Conservation (phyloP, 1,139 yeast species). For the Yamadazyma dushanensis region DNA sequence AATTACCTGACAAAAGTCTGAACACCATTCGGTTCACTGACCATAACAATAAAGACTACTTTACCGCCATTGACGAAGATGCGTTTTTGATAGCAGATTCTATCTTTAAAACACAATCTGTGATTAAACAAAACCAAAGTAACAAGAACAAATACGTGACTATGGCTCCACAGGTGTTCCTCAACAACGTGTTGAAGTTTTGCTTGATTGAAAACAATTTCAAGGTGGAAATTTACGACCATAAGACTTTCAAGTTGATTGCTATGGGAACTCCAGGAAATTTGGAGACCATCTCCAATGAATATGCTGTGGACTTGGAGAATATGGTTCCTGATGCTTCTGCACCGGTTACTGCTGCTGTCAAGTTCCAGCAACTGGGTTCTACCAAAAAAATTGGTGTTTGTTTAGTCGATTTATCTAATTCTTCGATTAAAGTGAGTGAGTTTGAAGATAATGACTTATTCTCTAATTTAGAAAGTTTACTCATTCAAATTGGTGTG, state of each 20-base stretch:
- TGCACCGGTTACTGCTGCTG: constrained; percentile 73
- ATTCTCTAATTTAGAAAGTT: constrained; percentile 80
- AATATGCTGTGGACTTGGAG: constrained; percentile 60
- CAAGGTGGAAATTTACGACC: constrained; percentile 74
- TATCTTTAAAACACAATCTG: constrained; percentile 80
- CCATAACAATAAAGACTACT: constrained; percentile 68
- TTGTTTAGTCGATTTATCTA: constrained; percentile 75
- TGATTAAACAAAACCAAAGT: constrained; percentile 55
- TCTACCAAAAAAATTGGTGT: constrained; percentile 62
- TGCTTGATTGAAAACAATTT: constrained; percentile 68
- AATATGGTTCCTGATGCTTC: constrained; percentile 61
- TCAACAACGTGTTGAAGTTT: constrained; percentile 58
- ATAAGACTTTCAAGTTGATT: constrained; percentile 55
- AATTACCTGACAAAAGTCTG: constrained; percentile 48
- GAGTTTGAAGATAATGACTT: constrained; percentile 89
- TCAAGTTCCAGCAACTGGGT: constrained; percentile 55
- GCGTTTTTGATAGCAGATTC: constrained; percentile 81
- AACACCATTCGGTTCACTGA: constrained; percentile 68
- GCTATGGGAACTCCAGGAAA: constrained; percentile 89
- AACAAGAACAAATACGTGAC: constrained; percentile 68
- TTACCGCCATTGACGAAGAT: constrained; percentile 73
- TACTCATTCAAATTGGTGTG: constrained; percentile 83
- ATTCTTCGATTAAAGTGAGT: constrained; percentile 63
- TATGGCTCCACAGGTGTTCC: constrained; percentile 70
- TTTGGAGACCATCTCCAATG: constrained; percentile 47